Evolutionary conservation across 192 early-diverging fungal genomes (phyloP).

Genomic region (Entomortierella chlamydospora): DNA sequence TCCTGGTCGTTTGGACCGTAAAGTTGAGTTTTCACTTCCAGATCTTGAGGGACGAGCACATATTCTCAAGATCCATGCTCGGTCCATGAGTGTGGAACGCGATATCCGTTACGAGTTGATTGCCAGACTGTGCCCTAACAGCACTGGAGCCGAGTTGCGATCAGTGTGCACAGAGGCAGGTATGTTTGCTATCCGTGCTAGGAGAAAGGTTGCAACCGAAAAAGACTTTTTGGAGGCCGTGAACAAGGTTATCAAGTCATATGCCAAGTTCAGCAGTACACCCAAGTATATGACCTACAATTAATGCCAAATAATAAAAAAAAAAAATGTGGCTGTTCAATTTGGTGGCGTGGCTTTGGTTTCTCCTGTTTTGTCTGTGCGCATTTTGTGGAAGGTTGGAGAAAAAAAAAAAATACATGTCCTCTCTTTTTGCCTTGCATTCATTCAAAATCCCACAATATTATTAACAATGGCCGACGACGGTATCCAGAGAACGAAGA

Average conservation of each 20-base stretch:
- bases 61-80: constrained; percentile 98
- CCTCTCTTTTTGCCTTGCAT: neutral
- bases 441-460: neutral
- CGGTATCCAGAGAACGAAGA: constrained; percentile 38
- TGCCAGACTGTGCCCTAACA: constrained; percentile 98
- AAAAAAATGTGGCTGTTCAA: neutral
- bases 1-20: constrained; percentile 97
- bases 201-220: constrained; percentile 99
- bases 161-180: constrained; percentile 99
- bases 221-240: constrained; percentile 99
- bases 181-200: constrained; percentile 99
- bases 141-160: constrained; percentile 97
- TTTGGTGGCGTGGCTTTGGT: constrained; percentile 3
- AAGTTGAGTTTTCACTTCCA: constrained; percentile 97
- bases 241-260: constrained; percentile 99
- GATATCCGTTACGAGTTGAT: constrained; percentile 99
- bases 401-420: neutral
- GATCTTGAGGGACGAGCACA: constrained; percentile 97
- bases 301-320: constrained; percentile 30
- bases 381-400: neutral
- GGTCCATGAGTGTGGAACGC: constrained; percentile 98
- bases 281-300: constrained; percentile 91
- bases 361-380: neutral
- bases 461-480: constrained; percentile 27
- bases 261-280: constrained; percentile 98